A percentile compares a stretch with the other conserved stretches of the same genome.
phyloP scores from a whole-genome alignment of 352 stramenopile species.

The Globisporangium nodosum region DNA sequence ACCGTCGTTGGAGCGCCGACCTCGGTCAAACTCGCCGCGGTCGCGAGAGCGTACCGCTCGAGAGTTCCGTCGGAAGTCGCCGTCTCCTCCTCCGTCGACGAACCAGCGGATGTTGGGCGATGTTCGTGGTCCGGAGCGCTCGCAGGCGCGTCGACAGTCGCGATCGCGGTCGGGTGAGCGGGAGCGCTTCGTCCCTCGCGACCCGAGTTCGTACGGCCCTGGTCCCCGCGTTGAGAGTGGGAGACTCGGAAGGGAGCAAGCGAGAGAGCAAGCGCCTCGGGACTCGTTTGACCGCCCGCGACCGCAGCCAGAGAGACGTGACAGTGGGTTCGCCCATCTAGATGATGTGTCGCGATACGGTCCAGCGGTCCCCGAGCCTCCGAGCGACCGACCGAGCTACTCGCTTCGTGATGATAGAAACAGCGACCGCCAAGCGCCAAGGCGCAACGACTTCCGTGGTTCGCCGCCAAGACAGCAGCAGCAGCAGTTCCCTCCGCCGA shows the following conservation, averaged over 20 bases:
- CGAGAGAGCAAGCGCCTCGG: neutral
- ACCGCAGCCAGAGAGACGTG: conserved; percentile 8
- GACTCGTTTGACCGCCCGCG: conserved; percentile 4
- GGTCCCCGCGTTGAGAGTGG: neutral
- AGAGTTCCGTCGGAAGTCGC: neutral
- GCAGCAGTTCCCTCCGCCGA: neutral
- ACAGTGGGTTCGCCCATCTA: neutral
- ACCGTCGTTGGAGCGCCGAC: conserved; percentile 1
- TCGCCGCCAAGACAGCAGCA: neutral
- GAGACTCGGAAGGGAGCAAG: neutral
- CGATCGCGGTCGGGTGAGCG: conserved; percentile 12
- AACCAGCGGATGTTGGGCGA: neutral
- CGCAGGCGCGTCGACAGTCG: conserved; percentile 1
- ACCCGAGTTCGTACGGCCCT: conserved; percentile 9
- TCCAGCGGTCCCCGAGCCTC: neutral
- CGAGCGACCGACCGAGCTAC: neutral
- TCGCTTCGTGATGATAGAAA: conserved; percentile 16
- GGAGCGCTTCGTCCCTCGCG: conserved; percentile 1
- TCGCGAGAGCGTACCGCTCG: neutral
- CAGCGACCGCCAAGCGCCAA: conserved; percentile 5
- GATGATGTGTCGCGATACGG: conserved; percentile 15
- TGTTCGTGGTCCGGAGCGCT: neutral
- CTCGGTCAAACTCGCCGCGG: conserved; percentile 7
- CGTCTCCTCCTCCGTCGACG: neutral
- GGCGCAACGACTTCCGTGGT: conserved; percentile 1